A percentile compares a stretch with the other conserved stretches of the same genome.
Evolutionary conservation across 106 monocot genomes (phyloP).

Genomic region (Dioscorea zingiberensis): DNA sequence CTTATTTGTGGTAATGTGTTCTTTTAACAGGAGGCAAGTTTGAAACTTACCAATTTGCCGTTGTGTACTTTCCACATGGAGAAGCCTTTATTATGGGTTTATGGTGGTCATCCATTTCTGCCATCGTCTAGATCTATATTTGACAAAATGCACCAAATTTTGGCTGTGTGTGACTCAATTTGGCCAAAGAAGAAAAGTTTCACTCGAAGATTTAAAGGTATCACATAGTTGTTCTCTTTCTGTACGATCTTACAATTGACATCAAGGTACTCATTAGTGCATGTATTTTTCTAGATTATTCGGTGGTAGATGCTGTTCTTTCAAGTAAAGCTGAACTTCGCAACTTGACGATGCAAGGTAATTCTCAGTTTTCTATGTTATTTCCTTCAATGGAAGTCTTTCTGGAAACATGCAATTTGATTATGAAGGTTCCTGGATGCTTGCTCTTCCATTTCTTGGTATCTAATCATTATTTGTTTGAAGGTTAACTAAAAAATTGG

Average conservation of each 20-base stretch:
- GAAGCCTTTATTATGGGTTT: constrained; percentile 58
- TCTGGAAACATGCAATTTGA: too few relatives aligned
- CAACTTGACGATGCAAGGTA: constrained; percentile 58
- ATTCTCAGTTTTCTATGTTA: not conserved
- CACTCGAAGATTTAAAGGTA: constrained; percentile 19
- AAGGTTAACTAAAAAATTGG: too few relatives aligned
- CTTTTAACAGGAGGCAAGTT: constrained; percentile 27
- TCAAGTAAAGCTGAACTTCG: constrained; percentile 53
- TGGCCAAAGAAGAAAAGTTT: constrained; percentile 42
- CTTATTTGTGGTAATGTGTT: not conserved
- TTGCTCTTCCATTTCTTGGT: not conserved
- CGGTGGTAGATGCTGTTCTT: constrained; percentile 24
- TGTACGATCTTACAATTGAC: too few relatives aligned
- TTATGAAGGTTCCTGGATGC: too few relatives aligned
- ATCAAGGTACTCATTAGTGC: too few relatives aligned
- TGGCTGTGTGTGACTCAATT: constrained; percentile 28
- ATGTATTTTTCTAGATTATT: too few relatives aligned
- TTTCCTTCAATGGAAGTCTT: too few relatives aligned
- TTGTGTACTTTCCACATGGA: constrained; percentile 16
- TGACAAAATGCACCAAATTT: constrained; percentile 49
- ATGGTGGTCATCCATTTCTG: constrained; percentile 78
- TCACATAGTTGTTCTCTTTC: too few relatives aligned
- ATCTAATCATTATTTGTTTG: not conserved
- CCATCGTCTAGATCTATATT: constrained; percentile 45
- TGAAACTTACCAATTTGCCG: constrained; percentile 24